phyloP scores from a whole-genome alignment of 2,329 filamentous ascomycete genomes.

The Verticillium nonalfalfae region DNA sequence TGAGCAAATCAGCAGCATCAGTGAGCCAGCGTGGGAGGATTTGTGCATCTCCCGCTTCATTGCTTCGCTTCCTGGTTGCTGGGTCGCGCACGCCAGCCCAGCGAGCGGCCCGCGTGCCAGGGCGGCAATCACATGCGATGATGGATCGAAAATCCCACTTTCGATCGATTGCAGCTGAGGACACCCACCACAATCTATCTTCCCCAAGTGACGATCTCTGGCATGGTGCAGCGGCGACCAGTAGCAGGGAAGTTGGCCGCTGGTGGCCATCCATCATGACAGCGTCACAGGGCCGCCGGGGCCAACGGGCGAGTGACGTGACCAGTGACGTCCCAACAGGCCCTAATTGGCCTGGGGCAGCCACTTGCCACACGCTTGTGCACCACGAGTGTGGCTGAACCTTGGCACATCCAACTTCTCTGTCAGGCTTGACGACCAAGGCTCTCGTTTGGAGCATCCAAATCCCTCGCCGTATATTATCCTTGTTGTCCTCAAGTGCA shows the following conservation, averaged over 20 bases:
- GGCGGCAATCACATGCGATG: background rate
- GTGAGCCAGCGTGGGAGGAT: no score
- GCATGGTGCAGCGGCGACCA: background rate
- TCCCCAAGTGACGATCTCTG: background rate
- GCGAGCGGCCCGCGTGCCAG: no score
- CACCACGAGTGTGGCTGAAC: slow-evolving; percentile 11
- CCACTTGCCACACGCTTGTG: slow-evolving; percentile 6
- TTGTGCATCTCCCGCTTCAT: no score
- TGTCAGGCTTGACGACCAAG: background rate
- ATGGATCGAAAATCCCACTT: background rate
- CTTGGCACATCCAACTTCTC: slow-evolving; percentile 6
- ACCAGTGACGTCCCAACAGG: slow-evolving; percentile 9
- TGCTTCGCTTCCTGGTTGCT: no score
- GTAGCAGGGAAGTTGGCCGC: background rate
- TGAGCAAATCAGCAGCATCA: no score
- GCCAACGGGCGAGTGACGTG: slow-evolving; percentile 6
- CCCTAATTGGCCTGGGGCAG: slow-evolving; percentile 6
- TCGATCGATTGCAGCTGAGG: background rate
- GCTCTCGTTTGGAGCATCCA: background rate
- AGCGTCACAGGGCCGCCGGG: background rate
- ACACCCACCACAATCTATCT: background rate
- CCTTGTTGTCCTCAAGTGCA: background rate
- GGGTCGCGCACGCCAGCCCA: no score
- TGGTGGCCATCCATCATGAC: background rate
- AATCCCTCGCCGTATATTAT: background rate